Evolutionary conservation across 116 monocot genomes (phyloP).

Genomic region (Zostera marina): DNA sequence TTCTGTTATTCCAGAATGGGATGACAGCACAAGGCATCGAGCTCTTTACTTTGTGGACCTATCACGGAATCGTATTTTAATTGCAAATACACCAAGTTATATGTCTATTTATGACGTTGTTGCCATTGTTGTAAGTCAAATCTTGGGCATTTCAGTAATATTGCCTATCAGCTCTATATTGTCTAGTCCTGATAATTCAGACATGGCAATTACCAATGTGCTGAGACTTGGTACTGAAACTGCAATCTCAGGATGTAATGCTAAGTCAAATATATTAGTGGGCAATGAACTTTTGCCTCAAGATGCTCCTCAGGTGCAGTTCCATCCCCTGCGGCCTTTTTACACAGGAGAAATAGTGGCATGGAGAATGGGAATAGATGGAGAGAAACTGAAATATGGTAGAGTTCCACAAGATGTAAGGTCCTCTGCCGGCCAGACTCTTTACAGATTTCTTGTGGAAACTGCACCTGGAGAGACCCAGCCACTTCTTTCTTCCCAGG

Average conservation of each 20-base stretch:
- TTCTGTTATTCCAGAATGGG: slow-evolving; percentile 62
- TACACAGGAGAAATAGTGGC: slow-evolving; percentile 86
- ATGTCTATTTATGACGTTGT: slow-evolving; percentile 71
- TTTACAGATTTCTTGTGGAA: slow-evolving; percentile 72
- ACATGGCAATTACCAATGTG: slow-evolving; percentile 40
- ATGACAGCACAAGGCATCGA: slow-evolving; percentile 35
- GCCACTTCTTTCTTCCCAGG: slow-evolving; percentile 73
- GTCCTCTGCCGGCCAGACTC: slow-evolving; percentile 72
- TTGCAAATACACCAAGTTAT: slow-evolving; percentile 80
- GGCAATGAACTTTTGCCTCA: slow-evolving; percentile 68
- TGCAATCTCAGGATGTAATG: slow-evolving; percentile 15
- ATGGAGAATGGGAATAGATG: slow-evolving; percentile 67
- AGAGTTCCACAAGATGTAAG: slow-evolving; percentile 76
- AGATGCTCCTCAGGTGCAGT: slow-evolving; percentile 84
- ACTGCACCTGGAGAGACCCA: slow-evolving; percentile 40
- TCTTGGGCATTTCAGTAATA: slow-evolving; percentile 31
- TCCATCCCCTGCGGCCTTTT: slow-evolving; percentile 82
- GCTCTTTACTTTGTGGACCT: slow-evolving; percentile 50
- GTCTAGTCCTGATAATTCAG: slow-evolving; percentile 54
- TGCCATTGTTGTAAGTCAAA: slow-evolving; percentile 57
- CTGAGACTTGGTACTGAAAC: slow-evolving; percentile 51
- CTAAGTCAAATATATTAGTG: slow-evolving; percentile 21
- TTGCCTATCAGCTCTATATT: slow-evolving; percentile 66
- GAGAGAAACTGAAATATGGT: slow-evolving; percentile 84
- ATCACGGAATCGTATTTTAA: slow-evolving; percentile 30